Conservation (phyloP, 1,139 yeast genomes). For the Arxiozyma telluris region DNA sequence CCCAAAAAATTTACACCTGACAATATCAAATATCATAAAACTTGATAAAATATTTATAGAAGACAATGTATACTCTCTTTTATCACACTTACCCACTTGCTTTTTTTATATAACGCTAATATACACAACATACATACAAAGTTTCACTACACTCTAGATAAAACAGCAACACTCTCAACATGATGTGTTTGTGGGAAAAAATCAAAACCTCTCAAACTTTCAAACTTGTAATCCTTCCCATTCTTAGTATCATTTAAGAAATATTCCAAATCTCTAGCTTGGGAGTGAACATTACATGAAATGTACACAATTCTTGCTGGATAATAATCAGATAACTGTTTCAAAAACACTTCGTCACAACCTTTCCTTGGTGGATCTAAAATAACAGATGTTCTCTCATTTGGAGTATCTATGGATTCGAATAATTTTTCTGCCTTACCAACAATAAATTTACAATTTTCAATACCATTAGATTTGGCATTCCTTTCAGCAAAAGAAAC, state of each 20-base stretch:
- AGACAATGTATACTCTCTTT: no score
- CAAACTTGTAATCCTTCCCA: slow-evolving; percentile 58
- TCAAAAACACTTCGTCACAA: slow-evolving; percentile 78
- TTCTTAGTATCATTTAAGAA: slow-evolving; percentile 59
- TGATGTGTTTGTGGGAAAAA: slow-evolving; percentile 98
- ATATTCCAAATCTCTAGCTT: slow-evolving; percentile 87
- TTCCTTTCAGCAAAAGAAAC: slow-evolving; percentile 79
- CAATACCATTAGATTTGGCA: slow-evolving; percentile 63
- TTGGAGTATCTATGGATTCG: slow-evolving; percentile 64
- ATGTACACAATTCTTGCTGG: slow-evolving; percentile 87
- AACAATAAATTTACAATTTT: slow-evolving; percentile 73
- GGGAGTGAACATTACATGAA: slow-evolving; percentile 95
- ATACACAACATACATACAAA: background rate
- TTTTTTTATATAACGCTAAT: background rate
- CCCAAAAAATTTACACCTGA: background rate
- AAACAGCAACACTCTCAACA: slow-evolving; percentile 90
- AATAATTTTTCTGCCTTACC: slow-evolving; percentile 92
- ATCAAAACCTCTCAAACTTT: slow-evolving; percentile 86
- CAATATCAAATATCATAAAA: no score
- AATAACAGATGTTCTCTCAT: slow-evolving; percentile 72
- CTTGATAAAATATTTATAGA: no score
- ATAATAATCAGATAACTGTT: slow-evolving; percentile 70
- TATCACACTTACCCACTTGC: background rate
- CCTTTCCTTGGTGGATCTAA: slow-evolving; percentile 98
- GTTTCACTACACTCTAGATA: slow-evolving; percentile 33